These are phyloP conservation scores for Adansonia digitata DNA, from an alignment of 345 rosid genomes.

Conservation along the genomic window DNA sequence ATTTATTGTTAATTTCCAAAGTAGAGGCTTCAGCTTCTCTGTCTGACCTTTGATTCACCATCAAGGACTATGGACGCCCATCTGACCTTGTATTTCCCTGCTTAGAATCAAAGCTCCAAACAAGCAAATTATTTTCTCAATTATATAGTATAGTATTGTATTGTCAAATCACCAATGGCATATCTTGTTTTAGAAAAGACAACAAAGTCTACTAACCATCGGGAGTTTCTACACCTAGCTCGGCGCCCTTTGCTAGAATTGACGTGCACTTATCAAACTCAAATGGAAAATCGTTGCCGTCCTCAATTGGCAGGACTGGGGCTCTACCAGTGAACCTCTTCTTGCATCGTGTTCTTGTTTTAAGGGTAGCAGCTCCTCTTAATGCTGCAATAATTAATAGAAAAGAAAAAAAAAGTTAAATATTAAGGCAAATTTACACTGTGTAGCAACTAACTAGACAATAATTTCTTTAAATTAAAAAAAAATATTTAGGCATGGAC, in stretches of 20 bases:
- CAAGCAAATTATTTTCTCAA: background rate
- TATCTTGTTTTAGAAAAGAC: background rate
- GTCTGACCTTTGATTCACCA: constrained; percentile 56
- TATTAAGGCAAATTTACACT: background rate
- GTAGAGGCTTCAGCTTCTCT: background rate
- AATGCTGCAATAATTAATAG: constrained; percentile 37
- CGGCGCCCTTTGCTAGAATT: constrained; percentile 60
- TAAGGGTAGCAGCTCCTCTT: constrained; percentile 77
- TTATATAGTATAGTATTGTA: too few relatives aligned
- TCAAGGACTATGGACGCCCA: constrained; percentile 53
- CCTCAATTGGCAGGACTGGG: constrained; percentile 68
- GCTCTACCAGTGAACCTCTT: constrained; percentile 48
- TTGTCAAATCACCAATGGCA: background rate
- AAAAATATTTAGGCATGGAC: too few relatives aligned
- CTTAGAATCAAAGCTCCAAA: constrained; percentile 9
- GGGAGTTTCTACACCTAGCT: constrained; percentile 70
- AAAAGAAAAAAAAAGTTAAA: background rate
- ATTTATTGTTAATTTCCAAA: background rate
- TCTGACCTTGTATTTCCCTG: constrained; percentile 71
- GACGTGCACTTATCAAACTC: constrained; percentile 57
- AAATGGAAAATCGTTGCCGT: constrained; percentile 38
- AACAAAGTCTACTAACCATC: constrained; percentile 45
- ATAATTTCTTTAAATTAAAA: too few relatives aligned
- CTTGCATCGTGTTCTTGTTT: constrained; percentile 76
- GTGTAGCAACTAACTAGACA: background rate